A percentile compares a stretch with the other conserved stretches of the same genome.
These are phyloP conservation scores for Paxillus rubicundulus DNA, from an alignment of 768 basidiomycete species.

Conservation along the genomic window DNA sequence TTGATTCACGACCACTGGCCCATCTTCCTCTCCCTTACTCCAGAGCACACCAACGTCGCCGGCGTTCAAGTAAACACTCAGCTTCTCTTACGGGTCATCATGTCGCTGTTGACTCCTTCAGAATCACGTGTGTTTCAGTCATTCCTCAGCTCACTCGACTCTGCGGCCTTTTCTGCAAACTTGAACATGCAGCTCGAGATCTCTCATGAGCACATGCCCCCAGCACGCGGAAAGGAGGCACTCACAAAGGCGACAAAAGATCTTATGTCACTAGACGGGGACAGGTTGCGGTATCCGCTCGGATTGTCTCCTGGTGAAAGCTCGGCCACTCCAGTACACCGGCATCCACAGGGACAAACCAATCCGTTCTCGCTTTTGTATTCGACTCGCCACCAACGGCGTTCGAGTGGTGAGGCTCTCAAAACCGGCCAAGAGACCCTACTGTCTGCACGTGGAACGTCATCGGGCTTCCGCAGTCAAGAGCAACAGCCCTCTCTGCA, in stretches of 20 bases:
- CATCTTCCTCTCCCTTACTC: constrained; percentile 2
- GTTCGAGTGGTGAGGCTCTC: constrained; percentile 6
- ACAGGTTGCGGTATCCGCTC: constrained; percentile 36
- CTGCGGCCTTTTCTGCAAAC: constrained; percentile 41
- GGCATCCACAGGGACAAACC: constrained; percentile 18
- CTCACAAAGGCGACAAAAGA: constrained; percentile 80
- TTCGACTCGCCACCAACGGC: constrained; percentile 19
- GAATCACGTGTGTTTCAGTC: constrained; percentile 69
- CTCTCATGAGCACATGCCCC: constrained; percentile 46
- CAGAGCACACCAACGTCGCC: neutral
- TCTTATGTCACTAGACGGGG: constrained; percentile 68
- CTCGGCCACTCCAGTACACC: constrained; percentile 9
- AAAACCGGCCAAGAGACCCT: constrained; percentile 4
- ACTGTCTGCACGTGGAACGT: constrained; percentile 1
- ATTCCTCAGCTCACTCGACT: constrained; percentile 58
- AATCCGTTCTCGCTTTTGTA: constrained; percentile 15
- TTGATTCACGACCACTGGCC: constrained; percentile 14
- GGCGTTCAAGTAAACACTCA: neutral
- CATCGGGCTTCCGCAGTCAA: constrained; percentile 13
- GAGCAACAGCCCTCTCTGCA: constrained; percentile 14
- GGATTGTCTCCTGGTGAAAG: constrained; percentile 5
- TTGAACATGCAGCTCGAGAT: constrained; percentile 43
- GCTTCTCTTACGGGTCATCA: constrained; percentile 18
- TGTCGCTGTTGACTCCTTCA: constrained; percentile 64
- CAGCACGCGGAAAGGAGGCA: constrained; percentile 56